Evolutionary conservation across 106 monocot species (phyloP).

Genomic region (Allium sativum): DNA sequence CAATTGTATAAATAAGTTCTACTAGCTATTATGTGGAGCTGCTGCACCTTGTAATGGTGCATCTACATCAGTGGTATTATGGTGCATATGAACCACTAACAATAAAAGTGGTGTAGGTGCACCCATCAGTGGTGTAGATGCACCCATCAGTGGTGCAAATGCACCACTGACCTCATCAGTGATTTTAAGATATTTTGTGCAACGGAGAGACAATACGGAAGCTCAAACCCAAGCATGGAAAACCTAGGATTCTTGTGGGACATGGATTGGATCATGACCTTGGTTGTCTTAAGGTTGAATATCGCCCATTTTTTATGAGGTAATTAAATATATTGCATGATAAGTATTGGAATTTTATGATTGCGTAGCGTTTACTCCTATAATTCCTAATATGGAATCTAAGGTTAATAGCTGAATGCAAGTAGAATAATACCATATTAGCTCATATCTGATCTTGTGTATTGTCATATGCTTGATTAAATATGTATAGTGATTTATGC

Average conservation of each 20-base stretch:
- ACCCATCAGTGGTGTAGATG: too few relatives aligned
- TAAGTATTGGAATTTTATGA: neutral
- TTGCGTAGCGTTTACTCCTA: neutral
- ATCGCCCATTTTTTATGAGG: conserved; percentile 58
- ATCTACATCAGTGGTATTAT: too few relatives aligned
- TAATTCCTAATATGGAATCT: conserved; percentile 25
- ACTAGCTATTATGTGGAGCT: too few relatives aligned
- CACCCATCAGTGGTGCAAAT: too few relatives aligned
- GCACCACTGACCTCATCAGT: too few relatives aligned
- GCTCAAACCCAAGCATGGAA: conserved; percentile 37
- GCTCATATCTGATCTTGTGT: too few relatives aligned
- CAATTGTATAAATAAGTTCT: too few relatives aligned
- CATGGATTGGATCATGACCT: conserved; percentile 61
- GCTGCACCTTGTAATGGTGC: too few relatives aligned
- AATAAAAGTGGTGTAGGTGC: too few relatives aligned
- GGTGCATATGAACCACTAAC: too few relatives aligned
- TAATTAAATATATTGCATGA: neutral
- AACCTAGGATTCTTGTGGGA: conserved; percentile 63
- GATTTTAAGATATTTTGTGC: conserved; percentile 61
- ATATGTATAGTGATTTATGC: too few relatives aligned
- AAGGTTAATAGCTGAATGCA: neutral
- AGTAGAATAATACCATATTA: neutral
- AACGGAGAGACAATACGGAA: conserved; percentile 76
- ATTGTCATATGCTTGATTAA: too few relatives aligned
- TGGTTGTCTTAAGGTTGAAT: conserved; percentile 49